A percentile compares a stretch with the other conserved stretches of the same genome.
Evolutionary conservation across 2,329 filamentous ascomycete genomes (phyloP).

Genomic region (Colletotrichum neosansevieriae): DNA sequence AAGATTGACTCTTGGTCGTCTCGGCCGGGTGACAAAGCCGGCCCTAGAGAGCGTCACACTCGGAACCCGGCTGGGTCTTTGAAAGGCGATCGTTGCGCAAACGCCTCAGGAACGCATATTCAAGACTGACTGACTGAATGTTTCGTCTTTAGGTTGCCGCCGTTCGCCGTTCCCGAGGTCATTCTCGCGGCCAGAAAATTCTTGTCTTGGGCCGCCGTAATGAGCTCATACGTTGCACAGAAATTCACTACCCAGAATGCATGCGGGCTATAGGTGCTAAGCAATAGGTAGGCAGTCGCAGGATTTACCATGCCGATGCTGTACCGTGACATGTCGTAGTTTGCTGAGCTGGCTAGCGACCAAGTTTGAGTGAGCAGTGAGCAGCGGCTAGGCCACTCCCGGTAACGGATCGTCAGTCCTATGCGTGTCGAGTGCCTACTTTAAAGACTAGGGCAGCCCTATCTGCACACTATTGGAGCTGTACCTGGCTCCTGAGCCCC

Average conservation of each 20-base stretch:
- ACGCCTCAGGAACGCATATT: neutral
- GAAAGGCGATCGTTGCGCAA: neutral
- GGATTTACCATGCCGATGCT: constrained; percentile 18
- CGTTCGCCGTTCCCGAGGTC: neutral
- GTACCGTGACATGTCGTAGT: constrained; percentile 23
- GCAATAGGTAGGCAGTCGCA: neutral
- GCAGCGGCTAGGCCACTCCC: neutral
- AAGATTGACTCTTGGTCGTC: constrained; percentile 7
- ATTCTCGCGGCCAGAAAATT: constrained; percentile 6
- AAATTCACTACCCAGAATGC: neutral
- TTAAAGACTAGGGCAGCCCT: constrained; percentile 17
- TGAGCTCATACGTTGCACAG: constrained; percentile 12
- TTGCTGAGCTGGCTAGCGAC: constrained; percentile 18
- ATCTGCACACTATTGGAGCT: constrained; percentile 7
- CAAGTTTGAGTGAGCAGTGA: constrained; percentile 13
- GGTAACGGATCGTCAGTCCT: constrained; percentile 13
- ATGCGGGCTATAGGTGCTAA: neutral
- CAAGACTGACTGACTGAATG: neutral
- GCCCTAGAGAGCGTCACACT: constrained; percentile 15
- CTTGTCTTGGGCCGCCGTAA: constrained; percentile 27
- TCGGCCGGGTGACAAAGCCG: constrained; percentile 2
- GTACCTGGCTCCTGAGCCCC: constrained; percentile 1
- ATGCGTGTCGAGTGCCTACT: neutral
- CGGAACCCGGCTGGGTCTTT: constrained; percentile 13
- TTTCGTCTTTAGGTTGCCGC: constrained; percentile 21